A percentile compares a stretch with the other conserved stretches of the same genome.
These are phyloP conservation scores for Coriaria nepalensis DNA, from an alignment of 306 rosid species.

Conservation along the genomic window DNA sequence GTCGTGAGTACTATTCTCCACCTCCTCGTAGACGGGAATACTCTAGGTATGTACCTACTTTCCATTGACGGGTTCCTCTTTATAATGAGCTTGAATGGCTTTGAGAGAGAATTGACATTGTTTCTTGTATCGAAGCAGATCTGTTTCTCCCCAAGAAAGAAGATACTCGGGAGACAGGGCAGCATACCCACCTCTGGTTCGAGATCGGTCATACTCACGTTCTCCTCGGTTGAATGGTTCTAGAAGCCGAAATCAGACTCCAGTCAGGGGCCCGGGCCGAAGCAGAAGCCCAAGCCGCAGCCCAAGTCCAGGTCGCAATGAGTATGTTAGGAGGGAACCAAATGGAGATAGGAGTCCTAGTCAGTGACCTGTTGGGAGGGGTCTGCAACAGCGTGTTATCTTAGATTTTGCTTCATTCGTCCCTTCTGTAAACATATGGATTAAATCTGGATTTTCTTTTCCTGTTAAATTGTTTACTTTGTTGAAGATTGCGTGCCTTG, in stretches of 20 bases:
- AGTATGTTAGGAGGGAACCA: conserved; percentile 25
- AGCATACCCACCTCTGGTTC: conserved; percentile 33
- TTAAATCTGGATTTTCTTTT: too few species aligned
- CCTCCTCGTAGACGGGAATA: conserved; percentile 54
- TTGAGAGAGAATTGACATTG: not conserved
- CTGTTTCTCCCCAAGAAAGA: conserved; percentile 59
- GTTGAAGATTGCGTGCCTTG: too few species aligned
- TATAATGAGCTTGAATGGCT: too few species aligned
- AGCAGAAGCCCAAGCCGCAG: conserved; percentile 36
- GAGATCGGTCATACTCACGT: conserved; percentile 46
- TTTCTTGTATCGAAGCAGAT: conserved; percentile 29
- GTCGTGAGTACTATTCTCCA: conserved; percentile 57
- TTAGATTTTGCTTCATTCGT: too few species aligned
- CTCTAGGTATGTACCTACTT: conserved; percentile 45
- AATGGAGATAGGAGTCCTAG: conserved; percentile 51
- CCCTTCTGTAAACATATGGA: too few species aligned
- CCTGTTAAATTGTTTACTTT: too few species aligned
- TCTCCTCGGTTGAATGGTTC: conserved; percentile 57
- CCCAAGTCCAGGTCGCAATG: conserved; percentile 25
- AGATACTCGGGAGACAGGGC: conserved; percentile 50
- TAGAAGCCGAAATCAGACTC: conserved; percentile 65
- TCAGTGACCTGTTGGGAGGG: conserved; percentile 23
- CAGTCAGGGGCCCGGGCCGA: conserved; percentile 38
- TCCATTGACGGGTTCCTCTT: too few species aligned
- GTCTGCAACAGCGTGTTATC: not conserved